These are phyloP conservation scores for Colletotrichum spaethianum DNA, from an alignment of 2,329 filamentous ascomycete species.

Conservation along the genomic window DNA sequence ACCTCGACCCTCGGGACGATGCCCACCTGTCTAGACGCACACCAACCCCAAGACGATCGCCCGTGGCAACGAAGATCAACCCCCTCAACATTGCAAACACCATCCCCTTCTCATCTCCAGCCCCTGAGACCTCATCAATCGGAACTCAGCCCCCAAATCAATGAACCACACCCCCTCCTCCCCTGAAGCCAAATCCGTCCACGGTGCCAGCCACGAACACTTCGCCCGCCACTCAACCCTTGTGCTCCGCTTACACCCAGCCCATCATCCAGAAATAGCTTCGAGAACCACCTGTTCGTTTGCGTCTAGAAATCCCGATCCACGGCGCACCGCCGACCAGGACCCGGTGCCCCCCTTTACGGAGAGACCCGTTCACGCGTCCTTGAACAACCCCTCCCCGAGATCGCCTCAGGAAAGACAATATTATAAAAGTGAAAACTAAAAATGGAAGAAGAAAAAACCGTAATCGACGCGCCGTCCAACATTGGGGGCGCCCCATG, in stretches of 20 bases:
- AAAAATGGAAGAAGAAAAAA: neutral
- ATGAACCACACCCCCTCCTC: neutral
- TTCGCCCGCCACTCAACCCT: neutral
- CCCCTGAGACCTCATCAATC: neutral
- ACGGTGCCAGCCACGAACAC: neutral
- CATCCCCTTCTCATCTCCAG: slow-evolving; percentile 3
- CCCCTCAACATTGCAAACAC: neutral
- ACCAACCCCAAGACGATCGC: neutral
- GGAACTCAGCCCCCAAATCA: neutral
- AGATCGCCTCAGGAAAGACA: neutral
- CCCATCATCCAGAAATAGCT: neutral
- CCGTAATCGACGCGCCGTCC: neutral
- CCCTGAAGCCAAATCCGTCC: neutral
- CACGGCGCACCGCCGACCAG: neutral
- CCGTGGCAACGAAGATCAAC: neutral
- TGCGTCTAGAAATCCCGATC: neutral
- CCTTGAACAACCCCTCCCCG: neutral
- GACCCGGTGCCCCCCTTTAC: neutral
- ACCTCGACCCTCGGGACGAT: neutral
- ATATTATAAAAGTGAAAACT: neutral
- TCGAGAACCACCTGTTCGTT: neutral
- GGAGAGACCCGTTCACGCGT: neutral
- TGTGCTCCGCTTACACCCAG: neutral
- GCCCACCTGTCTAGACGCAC: neutral
- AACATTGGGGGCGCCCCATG: neutral